Percentiles rank a stretch among this genome's conserved stretches.
Conservation (phyloP, 2,329 filamentous ascomycete genomes). For the Fusarium sarcochroum region DNA sequence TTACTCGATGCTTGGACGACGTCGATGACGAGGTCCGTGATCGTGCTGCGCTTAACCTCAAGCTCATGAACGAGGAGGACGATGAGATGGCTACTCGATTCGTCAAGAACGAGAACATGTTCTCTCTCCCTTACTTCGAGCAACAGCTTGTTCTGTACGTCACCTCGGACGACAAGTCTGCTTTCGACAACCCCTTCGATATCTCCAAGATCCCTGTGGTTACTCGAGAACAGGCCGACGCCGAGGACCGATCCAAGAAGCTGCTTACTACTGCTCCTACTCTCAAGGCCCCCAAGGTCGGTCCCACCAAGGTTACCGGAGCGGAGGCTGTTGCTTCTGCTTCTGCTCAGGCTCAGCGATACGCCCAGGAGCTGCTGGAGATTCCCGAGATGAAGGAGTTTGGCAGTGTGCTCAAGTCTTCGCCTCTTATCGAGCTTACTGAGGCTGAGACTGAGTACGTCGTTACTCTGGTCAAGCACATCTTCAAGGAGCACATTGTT, state of each 20-base stretch:
- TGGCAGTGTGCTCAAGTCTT: slow-evolving; percentile 93
- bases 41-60: slow-evolving; percentile 91
- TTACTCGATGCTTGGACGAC: slow-evolving; percentile 94
- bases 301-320: slow-evolving; percentile 79
- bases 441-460: slow-evolving; percentile 99
- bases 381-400: slow-evolving; percentile 94
- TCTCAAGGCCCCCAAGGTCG: slow-evolving; percentile 90
- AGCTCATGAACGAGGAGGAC: slow-evolving; percentile 93
- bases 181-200: slow-evolving; percentile 89
- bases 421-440: slow-evolving; percentile 86
- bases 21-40: slow-evolving; percentile 98
- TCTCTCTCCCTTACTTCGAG: slow-evolving; percentile 93
- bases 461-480: slow-evolving; percentile 92
- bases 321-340: slow-evolving; percentile 83
- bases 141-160: slow-evolving; percentile 98
- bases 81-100: slow-evolving; percentile 89
- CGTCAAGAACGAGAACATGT: slow-evolving; percentile 97
- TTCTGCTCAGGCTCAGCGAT: slow-evolving; percentile 86
- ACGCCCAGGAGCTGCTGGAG: slow-evolving; percentile 86
- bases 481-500: slow-evolving; percentile 97
- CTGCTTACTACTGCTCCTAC: slow-evolving; percentile 92
- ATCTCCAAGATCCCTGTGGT: slow-evolving; percentile 92
- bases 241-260: slow-evolving; percentile 97
- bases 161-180: slow-evolving; percentile 88
- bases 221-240: slow-evolving; percentile 94